phyloP scores from a whole-genome alignment of 2,329 filamentous ascomycete genomes.

The Beauveria sp. region DNA sequence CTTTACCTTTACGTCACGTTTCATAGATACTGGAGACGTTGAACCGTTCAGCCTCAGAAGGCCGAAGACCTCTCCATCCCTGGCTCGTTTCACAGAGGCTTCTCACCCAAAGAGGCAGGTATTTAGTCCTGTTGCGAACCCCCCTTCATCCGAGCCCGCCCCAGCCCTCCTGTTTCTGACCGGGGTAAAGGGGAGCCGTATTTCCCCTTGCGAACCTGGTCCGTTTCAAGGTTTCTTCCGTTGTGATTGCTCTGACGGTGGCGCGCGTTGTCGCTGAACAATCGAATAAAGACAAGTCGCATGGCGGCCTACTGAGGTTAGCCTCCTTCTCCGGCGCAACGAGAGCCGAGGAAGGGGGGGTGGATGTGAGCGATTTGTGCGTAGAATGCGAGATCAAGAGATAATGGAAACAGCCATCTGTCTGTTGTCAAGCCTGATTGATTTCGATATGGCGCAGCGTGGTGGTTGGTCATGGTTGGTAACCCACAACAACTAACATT shows the following conservation, averaged over 20 bases:
- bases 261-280: background rate
- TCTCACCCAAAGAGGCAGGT: background rate
- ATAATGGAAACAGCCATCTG: background rate
- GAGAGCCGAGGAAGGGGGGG: constrained; percentile 1
- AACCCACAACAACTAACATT: too few relatives aligned
- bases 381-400: background rate
- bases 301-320: background rate
- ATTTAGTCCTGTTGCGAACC: background rate
- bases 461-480: background rate
- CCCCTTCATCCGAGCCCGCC: background rate
- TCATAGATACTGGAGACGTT: background rate
- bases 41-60: constrained; percentile 2
- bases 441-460: background rate
- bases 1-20: constrained; percentile 8
- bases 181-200: background rate
- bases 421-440: background rate
- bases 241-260: background rate
- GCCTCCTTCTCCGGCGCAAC: background rate
- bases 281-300: background rate
- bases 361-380: background rate
- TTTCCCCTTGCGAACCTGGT: background rate
- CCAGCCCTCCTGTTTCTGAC: background rate
- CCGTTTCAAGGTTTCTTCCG: background rate
- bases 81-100: background rate
- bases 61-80: background rate